Conservation (phyloP, 768 basidiomycete species). For the Phylloporus sp. region DNA sequence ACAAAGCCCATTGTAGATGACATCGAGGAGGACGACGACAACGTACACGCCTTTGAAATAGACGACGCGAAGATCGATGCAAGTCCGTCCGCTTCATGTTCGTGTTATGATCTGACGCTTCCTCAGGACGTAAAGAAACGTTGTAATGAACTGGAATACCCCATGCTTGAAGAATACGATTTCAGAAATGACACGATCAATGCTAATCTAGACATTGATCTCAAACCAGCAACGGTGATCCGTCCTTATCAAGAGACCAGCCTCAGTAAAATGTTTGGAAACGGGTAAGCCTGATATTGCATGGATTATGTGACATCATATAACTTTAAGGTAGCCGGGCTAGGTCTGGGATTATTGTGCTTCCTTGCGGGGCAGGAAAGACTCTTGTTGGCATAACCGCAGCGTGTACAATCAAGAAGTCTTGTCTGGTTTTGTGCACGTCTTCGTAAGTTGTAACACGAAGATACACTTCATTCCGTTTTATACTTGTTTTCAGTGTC, state of each 20-base stretch:
- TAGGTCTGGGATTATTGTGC: constrained; percentile 94
- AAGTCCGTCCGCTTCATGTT: constrained; percentile 19
- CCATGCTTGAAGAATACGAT: constrained; percentile 99
- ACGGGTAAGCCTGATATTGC: constrained; percentile 58
- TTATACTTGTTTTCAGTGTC: constrained; percentile 45
- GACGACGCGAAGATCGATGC: constrained; percentile 92
- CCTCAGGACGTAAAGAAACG: constrained; percentile 89
- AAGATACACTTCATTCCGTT: not conserved
- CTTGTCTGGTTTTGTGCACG: constrained; percentile 94
- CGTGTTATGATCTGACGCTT: constrained; percentile 6
- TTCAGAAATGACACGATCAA: constrained; percentile 97
- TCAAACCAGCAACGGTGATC: constrained; percentile 96
- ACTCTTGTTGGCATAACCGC: constrained; percentile 99
- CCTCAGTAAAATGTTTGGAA: constrained; percentile 99
- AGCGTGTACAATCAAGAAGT: constrained; percentile 99
- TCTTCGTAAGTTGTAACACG: constrained; percentile 69
- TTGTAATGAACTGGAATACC: constrained; percentile 95
- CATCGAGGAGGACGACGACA: constrained; percentile 96
- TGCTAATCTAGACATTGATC: constrained; percentile 95
- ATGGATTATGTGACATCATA: not conserved
- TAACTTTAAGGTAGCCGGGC: constrained; percentile 64
- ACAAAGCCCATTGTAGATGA: constrained; percentile 58
- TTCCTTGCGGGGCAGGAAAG: constrained; percentile 98
- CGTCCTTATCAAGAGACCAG: constrained; percentile 98
- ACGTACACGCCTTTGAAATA: constrained; percentile 96